Evolutionary conservation across 768 basidiomycete genomes (phyloP), one percentile per base, ranked within the genome.

Genomic region (Auricularia sp.): DNA sequence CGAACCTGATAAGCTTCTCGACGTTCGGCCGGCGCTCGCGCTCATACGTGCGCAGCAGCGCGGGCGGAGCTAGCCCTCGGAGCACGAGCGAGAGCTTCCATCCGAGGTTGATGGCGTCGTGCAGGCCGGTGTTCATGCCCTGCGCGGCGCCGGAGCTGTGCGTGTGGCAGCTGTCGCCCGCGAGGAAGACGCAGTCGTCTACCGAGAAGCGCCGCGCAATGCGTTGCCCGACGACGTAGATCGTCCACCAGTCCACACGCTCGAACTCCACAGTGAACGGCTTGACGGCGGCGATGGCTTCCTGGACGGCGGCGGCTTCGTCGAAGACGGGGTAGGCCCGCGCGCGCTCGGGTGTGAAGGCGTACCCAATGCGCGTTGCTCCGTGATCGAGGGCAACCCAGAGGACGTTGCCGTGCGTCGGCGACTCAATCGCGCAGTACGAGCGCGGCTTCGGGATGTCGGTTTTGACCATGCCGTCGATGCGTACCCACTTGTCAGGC

Each of bases 61-160:
- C 65, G 0, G 62, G 66, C 3, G 75, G 69, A 2, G 80, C 73
- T 35, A 77, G 66, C 1, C 74, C 73, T 63, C 78, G 79, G 42
- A 73, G 63, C 8, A 79, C 80, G 3, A 80, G 72, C 2, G 80
- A 72, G 11, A 82, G 67, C 66, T 82, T 82, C 82, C 79, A 81
- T 0, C 70, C 74, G 1, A 82, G 69, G 67, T 82, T 82, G 68
- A 74, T 37, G 16, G 65, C 63, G 45, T 68, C 67, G 42, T 68
- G 62, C 44, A 68, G 63, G 34, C 65, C 62, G 3, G 65, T 62
- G 45, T 68, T 68, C 67, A 68, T 68, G 13, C 67, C 66, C 63
- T 66, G 66, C 54, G 47, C 67, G 8, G 67, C 67, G 34, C 62
- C 62, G 3, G 67, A 62, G 11, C 66, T 67, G 64, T 68, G 67